Percentiles rank a stretch among this genome's conserved stretches.
Evolutionary conservation across 306 rosid genomes (phyloP).

Genomic region (Cicer yamashitae): DNA sequence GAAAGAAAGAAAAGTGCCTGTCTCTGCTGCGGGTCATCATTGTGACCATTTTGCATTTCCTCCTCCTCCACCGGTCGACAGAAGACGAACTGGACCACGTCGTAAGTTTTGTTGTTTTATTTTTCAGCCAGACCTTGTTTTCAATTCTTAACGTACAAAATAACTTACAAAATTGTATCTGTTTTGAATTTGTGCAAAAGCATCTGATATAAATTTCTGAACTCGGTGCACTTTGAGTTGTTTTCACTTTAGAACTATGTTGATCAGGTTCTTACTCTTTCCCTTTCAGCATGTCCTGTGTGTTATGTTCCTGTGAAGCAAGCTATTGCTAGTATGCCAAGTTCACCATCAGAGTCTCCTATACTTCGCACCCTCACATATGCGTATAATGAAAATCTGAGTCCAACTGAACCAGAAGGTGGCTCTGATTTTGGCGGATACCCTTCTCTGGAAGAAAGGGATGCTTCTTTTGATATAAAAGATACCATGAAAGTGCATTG

Average conservation of each 20-base stretch:
- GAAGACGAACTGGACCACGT: slow-evolving; percentile 86
- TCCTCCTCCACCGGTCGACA: slow-evolving; percentile 79
- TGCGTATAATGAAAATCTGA: slow-evolving; percentile 68
- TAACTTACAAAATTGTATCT: slow-evolving; percentile 27
- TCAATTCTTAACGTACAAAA: slow-evolving; percentile 29
- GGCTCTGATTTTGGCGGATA: slow-evolving; percentile 98
- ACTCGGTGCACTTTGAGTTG: slow-evolving; percentile 19
- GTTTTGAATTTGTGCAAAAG: slow-evolving; percentile 28
- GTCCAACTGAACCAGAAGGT: slow-evolving; percentile 61
- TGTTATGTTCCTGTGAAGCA: slow-evolving; percentile 86
- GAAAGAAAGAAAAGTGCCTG: slow-evolving; percentile 42
- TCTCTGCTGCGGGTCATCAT: slow-evolving; percentile 51
- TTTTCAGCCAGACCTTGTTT: slow-evolving; percentile 11
- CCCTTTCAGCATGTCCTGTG: slow-evolving; percentile 89
- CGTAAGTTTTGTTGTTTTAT: slow-evolving; percentile 63
- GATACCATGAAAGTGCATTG: slow-evolving; percentile 87
- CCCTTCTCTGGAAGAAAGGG: slow-evolving; percentile 79
- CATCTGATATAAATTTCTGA: slow-evolving; percentile 27
- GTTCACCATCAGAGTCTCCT: slow-evolving; percentile 71
- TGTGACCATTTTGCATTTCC: slow-evolving; percentile 80
- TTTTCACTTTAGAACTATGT: slow-evolving; percentile 34
- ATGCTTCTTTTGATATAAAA: slow-evolving; percentile 81
- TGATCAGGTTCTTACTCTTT: slow-evolving; percentile 45
- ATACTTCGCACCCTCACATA: slow-evolving; percentile 74
- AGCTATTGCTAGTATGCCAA: slow-evolving; percentile 92